Base-by-base conservation (phyloP, 352 stramenopile species). In the Plasmopara halstedii region DNA sequence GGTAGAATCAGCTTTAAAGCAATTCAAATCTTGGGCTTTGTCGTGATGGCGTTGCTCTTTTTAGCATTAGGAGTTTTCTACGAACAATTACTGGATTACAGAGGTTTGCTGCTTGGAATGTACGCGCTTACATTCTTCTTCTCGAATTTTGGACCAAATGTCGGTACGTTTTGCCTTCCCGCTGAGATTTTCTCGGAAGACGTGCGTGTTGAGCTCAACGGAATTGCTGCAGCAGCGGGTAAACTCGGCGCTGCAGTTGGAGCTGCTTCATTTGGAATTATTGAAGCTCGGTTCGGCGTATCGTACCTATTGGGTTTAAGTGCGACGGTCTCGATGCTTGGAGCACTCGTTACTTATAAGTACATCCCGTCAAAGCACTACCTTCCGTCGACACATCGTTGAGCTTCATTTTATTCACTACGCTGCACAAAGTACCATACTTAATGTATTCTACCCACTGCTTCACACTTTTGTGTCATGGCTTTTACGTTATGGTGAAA, bases 101-200 rank as follows among this genome's bases (percentile, higher is more conserved):
- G 71, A 15, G 47, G 53, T 13, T 26, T 77, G n/a, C 44, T 85
- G 43, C 61, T 88, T 15, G 65, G 69, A 15, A 67, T 89, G 38
- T 90, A 89, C 44, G 73, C 67, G 3, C 61, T 89, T 29, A 91
- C 78, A 7, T 92, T 92, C 42, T 91, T 92, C 66, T 94, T 94
- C 50, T 88, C 78, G 18, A 92, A 94, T 56, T 94, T 88, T 65
- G 83, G 83, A 10, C 83, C 83, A 0, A 94, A 94, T 43, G 78
- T 88, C 4, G 85, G 70, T 29, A 94, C 83, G n/a, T 94, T 91
- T 58, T 84, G 69, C 41, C 58, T 94, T 20, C 81, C 80, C 0
- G 77, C 83, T 0, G 80, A 94, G 61, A 78, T 86, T 32, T 94
- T 92, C 44, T 49, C 71, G 5, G 38, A 72, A 18, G 68, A 85